phyloP scores from a whole-genome alignment of 31 red algal genomes.

The Bonnemaisonia californica region DNA sequence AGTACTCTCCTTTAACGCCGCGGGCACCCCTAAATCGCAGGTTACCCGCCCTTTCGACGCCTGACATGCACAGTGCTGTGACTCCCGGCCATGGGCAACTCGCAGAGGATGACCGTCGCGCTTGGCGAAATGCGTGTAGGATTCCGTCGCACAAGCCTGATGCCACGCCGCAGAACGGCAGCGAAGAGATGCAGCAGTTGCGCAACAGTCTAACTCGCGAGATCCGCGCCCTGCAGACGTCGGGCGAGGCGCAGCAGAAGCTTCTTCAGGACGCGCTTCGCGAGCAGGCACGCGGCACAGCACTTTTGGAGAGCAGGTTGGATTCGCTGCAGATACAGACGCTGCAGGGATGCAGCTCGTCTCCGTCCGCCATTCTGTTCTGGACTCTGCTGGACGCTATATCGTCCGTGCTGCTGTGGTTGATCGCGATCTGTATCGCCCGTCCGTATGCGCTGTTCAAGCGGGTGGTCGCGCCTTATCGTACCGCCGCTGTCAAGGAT shows the following conservation, averaged over 20 bases:
- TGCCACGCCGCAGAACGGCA: too few species aligned
- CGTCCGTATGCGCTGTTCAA: background rate
- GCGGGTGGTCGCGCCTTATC: background rate
- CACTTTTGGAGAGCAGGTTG: background rate
- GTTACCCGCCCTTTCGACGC: too few species aligned
- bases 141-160: too few species aligned
- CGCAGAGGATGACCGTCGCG: too few species aligned
- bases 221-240: background rate
- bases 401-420: slow-evolving; percentile 9
- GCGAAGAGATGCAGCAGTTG: background rate
- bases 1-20: too few species aligned
- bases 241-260: background rate
- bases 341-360: background rate
- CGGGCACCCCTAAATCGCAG: too few species aligned
- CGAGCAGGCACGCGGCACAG: background rate
- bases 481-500: background rate
- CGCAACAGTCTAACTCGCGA: background rate
- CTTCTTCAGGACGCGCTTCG: background rate
- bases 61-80: too few species aligned
- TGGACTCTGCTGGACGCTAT: slow-evolving; percentile 1
- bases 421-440: slow-evolving; percentile 6
- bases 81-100: too few species aligned
- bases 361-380: background rate
- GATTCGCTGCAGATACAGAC: background rate
- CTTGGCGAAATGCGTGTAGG: too few species aligned